A percentile compares a stretch with the other conserved stretches of the same genome.
These are phyloP conservation scores for Plasmodium gonderi DNA, from an alignment of 169 alveolate genomes.

Conservation along the genomic window DNA sequence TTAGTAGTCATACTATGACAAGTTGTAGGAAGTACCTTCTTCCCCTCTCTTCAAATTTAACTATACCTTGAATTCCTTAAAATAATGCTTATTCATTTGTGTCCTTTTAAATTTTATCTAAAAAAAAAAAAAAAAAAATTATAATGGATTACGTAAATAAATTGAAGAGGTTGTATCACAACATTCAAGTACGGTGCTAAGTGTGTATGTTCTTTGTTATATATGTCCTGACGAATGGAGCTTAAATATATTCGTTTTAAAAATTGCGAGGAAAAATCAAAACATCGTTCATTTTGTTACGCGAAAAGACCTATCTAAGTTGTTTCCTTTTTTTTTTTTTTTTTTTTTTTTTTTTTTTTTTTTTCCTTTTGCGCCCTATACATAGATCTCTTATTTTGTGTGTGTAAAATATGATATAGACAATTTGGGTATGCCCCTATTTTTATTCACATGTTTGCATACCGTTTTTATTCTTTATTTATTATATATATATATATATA, in stretches of 20 bases:
- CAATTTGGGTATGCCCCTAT: background rate
- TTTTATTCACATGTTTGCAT: background rate
- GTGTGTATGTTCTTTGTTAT: background rate
- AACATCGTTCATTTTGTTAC: background rate
- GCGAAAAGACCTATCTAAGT: background rate
- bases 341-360: slow-evolving; percentile 7
- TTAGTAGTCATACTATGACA: background rate
- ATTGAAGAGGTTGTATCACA: background rate
- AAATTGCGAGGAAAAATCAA: background rate
- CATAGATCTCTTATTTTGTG: background rate
- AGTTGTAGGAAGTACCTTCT: background rate
- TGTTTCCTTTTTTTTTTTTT: background rate
- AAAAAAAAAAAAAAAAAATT: background rate
- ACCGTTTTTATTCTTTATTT: too few relatives aligned
- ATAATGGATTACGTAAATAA: background rate
- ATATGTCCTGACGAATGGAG: background rate
- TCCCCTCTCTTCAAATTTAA: background rate
- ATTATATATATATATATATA: too few relatives aligned
- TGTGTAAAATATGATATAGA: background rate
- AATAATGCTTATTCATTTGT: background rate
- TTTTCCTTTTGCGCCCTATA: background rate
- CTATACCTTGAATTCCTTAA: background rate
- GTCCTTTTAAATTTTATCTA: background rate
- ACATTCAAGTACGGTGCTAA: background rate
- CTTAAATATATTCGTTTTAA: background rate